A percentile compares a stretch with the other conserved stretches of the same genome.
These are phyloP conservation scores for Termitomyces sp. DNA, from an alignment of 768 basidiomycete genomes.

Conservation along the genomic window DNA sequence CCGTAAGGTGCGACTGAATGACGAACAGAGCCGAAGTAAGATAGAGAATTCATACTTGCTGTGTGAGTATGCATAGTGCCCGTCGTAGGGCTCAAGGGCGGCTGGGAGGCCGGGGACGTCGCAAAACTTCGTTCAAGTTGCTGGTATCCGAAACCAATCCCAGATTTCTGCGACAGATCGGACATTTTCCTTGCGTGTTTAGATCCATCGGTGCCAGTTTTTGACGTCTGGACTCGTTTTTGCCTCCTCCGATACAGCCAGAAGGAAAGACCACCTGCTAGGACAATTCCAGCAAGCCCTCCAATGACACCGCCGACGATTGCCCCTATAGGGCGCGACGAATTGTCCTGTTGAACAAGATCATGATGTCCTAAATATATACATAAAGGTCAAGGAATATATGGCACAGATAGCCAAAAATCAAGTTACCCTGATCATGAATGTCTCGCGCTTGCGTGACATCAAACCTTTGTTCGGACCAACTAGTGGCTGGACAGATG, in stretches of 20 bases:
- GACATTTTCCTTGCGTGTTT: slow-evolving; percentile 14
- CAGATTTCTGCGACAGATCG: slow-evolving; percentile 19
- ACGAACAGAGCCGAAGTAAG: slow-evolving; percentile 24
- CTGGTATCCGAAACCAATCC: slow-evolving; percentile 12
- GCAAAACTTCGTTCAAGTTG: slow-evolving; percentile 19
- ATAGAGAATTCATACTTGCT: slow-evolving; percentile 26
- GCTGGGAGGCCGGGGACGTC: slow-evolving; percentile 17
- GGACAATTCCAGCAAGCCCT: slow-evolving; percentile 28
- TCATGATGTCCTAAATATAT: slow-evolving; percentile 27
- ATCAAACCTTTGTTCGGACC: slow-evolving; percentile 25
- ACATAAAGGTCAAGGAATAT: background rate
- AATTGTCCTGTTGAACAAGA: slow-evolving; percentile 16
- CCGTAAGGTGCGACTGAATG: slow-evolving; percentile 14
- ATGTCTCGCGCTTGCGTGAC: slow-evolving; percentile 22
- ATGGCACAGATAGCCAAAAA: background rate
- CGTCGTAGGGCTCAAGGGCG: slow-evolving; percentile 21
- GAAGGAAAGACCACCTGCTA: slow-evolving; percentile 23
- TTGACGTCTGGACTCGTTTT: background rate
- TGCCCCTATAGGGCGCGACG: slow-evolving; percentile 26
- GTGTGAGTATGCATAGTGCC: slow-evolving; percentile 26
- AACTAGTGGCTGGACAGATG: slow-evolving; percentile 28
- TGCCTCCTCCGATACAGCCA: slow-evolving; percentile 21
- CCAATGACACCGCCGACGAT: slow-evolving; percentile 44
- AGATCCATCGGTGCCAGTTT: background rate
- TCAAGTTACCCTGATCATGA: slow-evolving; percentile 20